Conservation (phyloP, 495 filamentous ascomycete genomes). For the Lophium mytilinum region DNA sequence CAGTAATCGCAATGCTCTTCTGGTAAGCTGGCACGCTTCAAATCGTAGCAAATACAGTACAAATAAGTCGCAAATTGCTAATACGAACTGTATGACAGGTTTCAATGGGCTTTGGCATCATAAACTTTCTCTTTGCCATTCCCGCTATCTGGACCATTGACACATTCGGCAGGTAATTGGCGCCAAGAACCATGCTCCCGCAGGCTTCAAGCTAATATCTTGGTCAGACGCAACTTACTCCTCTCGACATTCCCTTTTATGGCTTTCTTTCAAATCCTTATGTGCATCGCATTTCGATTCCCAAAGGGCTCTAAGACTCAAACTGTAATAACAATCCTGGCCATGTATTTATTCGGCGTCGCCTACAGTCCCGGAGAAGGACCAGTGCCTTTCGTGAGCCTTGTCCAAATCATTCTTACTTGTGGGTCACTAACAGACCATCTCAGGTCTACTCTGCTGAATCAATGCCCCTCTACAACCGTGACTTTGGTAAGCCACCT, state of each 20-base stretch:
- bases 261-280: constrained; percentile 10
- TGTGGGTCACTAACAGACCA: constrained; percentile 3
- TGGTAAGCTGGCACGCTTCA: not conserved
- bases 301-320: not conserved
- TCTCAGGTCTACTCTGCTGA: constrained; percentile 30
- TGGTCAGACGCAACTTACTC: constrained; percentile 20
- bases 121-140: constrained; percentile 24
- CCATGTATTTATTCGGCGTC: constrained; percentile 20
- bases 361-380: constrained; percentile 23
- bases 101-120: constrained; percentile 21
- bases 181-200: no score
- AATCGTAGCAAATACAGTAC: not conserved
- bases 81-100: not conserved
- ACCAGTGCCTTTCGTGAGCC: constrained; percentile 19
- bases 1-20: constrained; percentile 2
- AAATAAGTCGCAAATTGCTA: not conserved
- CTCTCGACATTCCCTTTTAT: constrained; percentile 24
- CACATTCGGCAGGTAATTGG: not conserved
- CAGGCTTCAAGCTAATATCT: constrained; percentile 2
- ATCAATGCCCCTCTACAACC: constrained; percentile 15
- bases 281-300: constrained; percentile 11
- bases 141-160: constrained; percentile 21
- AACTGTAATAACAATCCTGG: not conserved
- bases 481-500: constrained; percentile 12
- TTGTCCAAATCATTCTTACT: not conserved